A percentile compares a stretch with the other conserved stretches of the same genome.
These are phyloP conservation scores for Erigeron canadensis DNA, from an alignment of 129 eudicot species.

Conservation along the genomic window DNA sequence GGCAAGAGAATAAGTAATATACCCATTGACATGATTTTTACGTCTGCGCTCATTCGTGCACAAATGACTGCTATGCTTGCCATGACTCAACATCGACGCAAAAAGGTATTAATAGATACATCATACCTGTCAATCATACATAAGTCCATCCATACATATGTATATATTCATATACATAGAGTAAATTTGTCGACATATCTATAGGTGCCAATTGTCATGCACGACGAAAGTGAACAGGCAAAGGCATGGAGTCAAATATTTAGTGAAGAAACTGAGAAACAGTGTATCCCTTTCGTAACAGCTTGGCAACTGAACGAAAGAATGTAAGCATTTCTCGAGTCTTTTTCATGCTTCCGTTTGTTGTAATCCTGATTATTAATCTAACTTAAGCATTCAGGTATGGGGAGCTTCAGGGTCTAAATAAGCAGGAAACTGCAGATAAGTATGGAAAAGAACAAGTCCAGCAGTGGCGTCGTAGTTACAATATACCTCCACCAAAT, in stretches of 20 bases:
- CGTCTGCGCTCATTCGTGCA: constrained; percentile 77
- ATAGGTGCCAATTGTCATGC: background rate
- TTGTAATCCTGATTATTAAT: background rate
- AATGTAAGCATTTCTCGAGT: background rate
- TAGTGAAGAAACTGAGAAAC: background rate
- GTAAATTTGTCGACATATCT: too few relatives aligned
- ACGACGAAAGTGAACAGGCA: background rate
- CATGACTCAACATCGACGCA: constrained; percentile 63
- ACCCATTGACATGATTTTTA: constrained; percentile 58
- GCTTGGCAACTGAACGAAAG: background rate
- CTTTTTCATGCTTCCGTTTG: background rate
- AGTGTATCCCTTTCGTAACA: background rate
- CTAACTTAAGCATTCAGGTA: constrained; percentile 42
- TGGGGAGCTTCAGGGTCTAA: constrained; percentile 85
- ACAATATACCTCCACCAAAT: constrained; percentile 86
- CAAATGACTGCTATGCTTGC: constrained; percentile 50
- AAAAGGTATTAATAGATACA: constrained; percentile 39
- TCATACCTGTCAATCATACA: background rate
- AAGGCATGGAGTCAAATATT: background rate
- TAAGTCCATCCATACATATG: background rate
- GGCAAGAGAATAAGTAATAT: constrained; percentile 42
- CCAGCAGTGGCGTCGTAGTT: constrained; percentile 91
- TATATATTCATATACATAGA: too few relatives aligned
- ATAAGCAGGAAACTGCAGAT: constrained; percentile 93
- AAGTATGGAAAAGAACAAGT: constrained; percentile 80